Percentiles rank a stretch among this genome's conserved stretches.
Conservation (phyloP, 2,329 filamentous ascomycete genomes). For the Xylaria sp. region DNA sequence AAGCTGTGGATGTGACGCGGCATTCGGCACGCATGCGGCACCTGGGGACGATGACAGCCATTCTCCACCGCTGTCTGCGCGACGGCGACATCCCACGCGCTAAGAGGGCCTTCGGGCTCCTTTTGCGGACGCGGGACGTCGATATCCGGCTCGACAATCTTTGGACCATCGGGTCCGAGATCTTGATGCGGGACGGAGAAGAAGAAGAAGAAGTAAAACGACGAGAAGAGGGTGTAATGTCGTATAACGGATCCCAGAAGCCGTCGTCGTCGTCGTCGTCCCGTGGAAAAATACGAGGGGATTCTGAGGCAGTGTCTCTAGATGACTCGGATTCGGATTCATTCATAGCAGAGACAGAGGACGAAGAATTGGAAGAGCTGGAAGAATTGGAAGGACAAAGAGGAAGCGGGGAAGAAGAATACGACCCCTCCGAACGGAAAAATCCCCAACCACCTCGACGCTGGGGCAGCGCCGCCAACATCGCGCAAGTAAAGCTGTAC, state of each 20-base stretch:
- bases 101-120: constrained; percentile 74
- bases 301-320: not conserved
- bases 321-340: not conserved
- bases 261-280: not conserved
- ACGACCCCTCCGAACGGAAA: no score
- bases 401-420: not conserved
- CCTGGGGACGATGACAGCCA: constrained; percentile 68
- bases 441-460: constrained; percentile 23
- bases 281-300: not conserved
- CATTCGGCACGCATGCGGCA: constrained; percentile 56
- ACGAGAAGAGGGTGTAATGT: constrained; percentile 21
- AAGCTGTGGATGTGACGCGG: constrained; percentile 12
- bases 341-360: constrained; percentile 1
- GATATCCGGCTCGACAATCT: constrained; percentile 73
- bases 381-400: constrained; percentile 29
- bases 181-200: constrained; percentile 70
- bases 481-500: constrained; percentile 60
- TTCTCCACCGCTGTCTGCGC: constrained; percentile 75
- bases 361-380: constrained; percentile 13
- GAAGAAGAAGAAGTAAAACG: constrained; percentile 52
- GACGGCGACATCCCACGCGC: constrained; percentile 74
- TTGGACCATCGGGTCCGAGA: constrained; percentile 86
- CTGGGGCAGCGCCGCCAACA: constrained; percentile 55
- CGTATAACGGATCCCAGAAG: not conserved
- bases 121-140: constrained; percentile 65